phyloP scores from a whole-genome alignment of 768 basidiomycete genomes.

The Pholiota microspora region DNA sequence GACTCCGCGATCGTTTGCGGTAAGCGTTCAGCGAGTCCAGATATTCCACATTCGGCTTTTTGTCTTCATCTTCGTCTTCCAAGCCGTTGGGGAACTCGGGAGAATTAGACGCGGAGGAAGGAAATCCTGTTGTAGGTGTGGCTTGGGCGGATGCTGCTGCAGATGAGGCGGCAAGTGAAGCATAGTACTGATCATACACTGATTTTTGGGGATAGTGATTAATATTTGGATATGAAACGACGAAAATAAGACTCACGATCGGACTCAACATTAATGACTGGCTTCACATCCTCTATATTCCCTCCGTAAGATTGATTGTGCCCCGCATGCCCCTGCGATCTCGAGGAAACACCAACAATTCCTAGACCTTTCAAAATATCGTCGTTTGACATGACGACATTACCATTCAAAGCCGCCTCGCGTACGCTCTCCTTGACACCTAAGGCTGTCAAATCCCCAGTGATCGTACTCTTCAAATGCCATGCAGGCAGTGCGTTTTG shows the following conservation, averaged over 20 bases:
- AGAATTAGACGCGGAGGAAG: conserved; percentile 37
- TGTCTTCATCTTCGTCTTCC: conserved; percentile 58
- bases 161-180: conserved; percentile 63
- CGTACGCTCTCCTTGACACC: conserved; percentile 75
- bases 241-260: conserved; percentile 52
- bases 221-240: not conserved
- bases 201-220: not conserved
- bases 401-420: conserved; percentile 33
- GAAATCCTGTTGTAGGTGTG: conserved; percentile 55
- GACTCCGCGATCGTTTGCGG: conserved; percentile 70
- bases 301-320: conserved; percentile 12
- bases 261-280: conserved; percentile 50
- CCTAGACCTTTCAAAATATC: conserved; percentile 72
- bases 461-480: conserved; percentile 95
- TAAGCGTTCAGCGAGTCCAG: conserved; percentile 71
- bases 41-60: conserved; percentile 64
- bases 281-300: conserved; percentile 34
- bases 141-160: conserved; percentile 54
- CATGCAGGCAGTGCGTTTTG: conserved; percentile 93
- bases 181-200: conserved; percentile 86
- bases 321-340: conserved; percentile 22
- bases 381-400: conserved; percentile 52
- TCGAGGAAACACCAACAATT: conserved; percentile 39
- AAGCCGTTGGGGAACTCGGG: conserved; percentile 40
- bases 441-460: conserved; percentile 86